Percentiles rank a stretch among this genome's conserved stretches.
These are phyloP conservation scores for Vachellia pachyceras DNA, from an alignment of 306 rosid species.

Conservation along the genomic window DNA sequence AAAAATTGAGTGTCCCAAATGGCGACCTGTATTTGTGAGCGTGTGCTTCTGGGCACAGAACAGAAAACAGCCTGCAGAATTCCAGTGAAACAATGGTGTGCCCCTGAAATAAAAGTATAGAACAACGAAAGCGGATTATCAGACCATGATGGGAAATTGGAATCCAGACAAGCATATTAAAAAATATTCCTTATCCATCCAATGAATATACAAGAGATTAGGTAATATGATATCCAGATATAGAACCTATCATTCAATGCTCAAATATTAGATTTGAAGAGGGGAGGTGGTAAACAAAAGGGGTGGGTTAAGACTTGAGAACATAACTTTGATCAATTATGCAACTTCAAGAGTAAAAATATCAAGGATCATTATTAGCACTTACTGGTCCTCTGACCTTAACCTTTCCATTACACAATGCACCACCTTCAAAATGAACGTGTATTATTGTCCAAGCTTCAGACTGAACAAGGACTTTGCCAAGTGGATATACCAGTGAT, in stretches of 20 bases:
- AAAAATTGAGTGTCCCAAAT: not conserved
- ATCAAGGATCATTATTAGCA: slow-evolving; percentile 28
- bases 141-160: slow-evolving; percentile 9
- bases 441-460: slow-evolving; percentile 35
- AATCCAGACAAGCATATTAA: not conserved
- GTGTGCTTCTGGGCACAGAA: not conserved
- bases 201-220: not conserved
- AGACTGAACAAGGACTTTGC: slow-evolving; percentile 69
- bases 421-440: slow-evolving; percentile 26
- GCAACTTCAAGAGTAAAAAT: slow-evolving; percentile 29
- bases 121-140: not conserved
- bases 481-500: slow-evolving; percentile 85
- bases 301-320: too few species aligned
- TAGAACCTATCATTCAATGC: too few species aligned
- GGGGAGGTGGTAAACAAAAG: too few species aligned
- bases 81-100: slow-evolving; percentile 1
- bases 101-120: not conserved
- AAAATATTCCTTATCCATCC: slow-evolving; percentile 12
- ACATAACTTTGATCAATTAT: not conserved
- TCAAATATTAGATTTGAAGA: too few species aligned
- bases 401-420: not conserved
- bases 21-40: not conserved
- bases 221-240: not conserved
- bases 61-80: not conserved
- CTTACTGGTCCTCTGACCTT: slow-evolving; percentile 14